A percentile compares a stretch with the other conserved stretches of the same genome.
Evolutionary conservation across 1,284 basidiomycete species (phyloP).

Genomic region (Microbotryum violaceum): DNA sequence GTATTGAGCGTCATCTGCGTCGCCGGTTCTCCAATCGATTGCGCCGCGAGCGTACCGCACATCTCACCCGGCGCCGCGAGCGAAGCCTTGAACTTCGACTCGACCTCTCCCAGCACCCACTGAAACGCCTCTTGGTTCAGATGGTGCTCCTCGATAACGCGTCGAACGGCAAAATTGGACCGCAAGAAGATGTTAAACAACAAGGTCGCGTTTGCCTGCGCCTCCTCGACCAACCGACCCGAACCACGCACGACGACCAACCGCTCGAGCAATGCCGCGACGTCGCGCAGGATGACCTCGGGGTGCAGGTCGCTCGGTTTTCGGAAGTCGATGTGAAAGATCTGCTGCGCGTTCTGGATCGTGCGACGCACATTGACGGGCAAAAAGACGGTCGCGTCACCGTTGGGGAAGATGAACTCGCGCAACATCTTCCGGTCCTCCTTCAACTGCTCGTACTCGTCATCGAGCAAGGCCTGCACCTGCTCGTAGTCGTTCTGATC

Average conservation of each 20-base stretch:
- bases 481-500: conserved; percentile 65
- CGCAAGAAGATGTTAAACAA: conserved; percentile 89
- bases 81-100: conserved; percentile 87
- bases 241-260: conserved; percentile 81
- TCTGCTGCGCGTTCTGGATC: conserved; percentile 89
- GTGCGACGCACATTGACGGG: conserved; percentile 93
- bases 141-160: conserved; percentile 77
- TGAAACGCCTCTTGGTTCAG: conserved; percentile 87
- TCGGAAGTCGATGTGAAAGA: conserved; percentile 92
- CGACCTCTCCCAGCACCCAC: conserved; percentile 94
- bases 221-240: conserved; percentile 62
- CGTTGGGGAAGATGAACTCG: conserved; percentile 64
- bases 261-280: conserved; percentile 61
- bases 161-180: conserved; percentile 73
- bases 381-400: conserved; percentile 67
- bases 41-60: conserved; percentile 96
- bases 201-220: conserved; percentile 81
- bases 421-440: conserved; percentile 72
- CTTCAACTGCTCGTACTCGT: conserved; percentile 70
- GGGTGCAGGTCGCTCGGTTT: conserved; percentile 91
- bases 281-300: conserved; percentile 70
- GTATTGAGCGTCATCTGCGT: conserved; percentile 97
- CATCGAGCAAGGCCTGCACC: conserved; percentile 81
- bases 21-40: conserved; percentile 98
- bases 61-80: conserved; percentile 92